Conservation (phyloP, 1,139 yeast species). For the Blastobotrys capitulatus region DNA sequence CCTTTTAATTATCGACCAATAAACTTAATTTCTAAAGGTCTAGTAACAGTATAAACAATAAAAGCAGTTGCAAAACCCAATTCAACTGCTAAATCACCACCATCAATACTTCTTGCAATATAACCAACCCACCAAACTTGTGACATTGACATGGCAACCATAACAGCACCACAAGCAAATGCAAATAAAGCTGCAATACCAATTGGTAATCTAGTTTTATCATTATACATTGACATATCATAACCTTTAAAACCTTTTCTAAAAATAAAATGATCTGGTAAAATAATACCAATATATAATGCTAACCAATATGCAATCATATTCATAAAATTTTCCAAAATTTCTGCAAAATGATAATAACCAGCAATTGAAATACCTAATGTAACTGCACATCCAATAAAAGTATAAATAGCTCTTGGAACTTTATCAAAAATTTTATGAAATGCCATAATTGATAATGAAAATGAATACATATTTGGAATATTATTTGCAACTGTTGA, state of each 20-base stretch:
- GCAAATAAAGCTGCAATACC: constrained; percentile 76
- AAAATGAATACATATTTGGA: constrained; percentile 89
- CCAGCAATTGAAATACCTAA: constrained; percentile 88
- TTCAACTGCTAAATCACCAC: constrained; percentile 89
- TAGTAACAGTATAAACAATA: constrained; percentile 51
- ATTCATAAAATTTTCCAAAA: constrained; percentile 84
- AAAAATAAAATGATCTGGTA: constrained; percentile 77
- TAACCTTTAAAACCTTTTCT: constrained; percentile 52
- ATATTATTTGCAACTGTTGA: constrained; percentile 86
- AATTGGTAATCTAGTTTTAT: constrained; percentile 54
- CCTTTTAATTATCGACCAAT: constrained; percentile 26
- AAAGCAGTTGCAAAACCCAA: constrained; percentile 67
- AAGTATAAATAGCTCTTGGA: constrained; percentile 81
- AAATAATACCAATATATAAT: constrained; percentile 65
- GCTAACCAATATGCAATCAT: constrained; percentile 88
- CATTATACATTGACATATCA: constrained; percentile 56
- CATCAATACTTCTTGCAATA: constrained; percentile 75
- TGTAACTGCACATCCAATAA: constrained; percentile 66
- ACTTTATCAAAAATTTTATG: constrained; percentile 66
- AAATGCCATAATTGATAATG: constrained; percentile 76
- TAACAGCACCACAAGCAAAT: constrained; percentile 78
- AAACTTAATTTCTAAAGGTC: constrained; percentile 54
- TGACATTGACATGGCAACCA: constrained; percentile 80
- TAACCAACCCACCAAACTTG: constrained; percentile 81
- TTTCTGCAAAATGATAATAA: constrained; percentile 61